These are phyloP conservation scores for Blastobotrys mokoenaii DNA, from an alignment of 805 yeast species.

Conservation along the genomic window DNA sequence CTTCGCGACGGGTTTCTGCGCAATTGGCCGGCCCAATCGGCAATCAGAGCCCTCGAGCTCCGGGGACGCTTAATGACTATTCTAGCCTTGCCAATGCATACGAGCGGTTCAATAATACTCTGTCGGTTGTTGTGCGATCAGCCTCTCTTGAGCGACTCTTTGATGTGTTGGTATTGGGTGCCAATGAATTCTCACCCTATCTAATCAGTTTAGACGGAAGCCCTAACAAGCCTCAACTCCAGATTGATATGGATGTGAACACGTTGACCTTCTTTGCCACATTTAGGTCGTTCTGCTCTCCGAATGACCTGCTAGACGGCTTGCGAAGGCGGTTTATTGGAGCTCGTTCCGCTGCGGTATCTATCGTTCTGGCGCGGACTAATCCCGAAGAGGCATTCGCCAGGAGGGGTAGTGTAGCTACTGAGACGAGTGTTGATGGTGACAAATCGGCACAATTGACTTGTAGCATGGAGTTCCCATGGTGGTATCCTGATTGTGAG, in stretches of 20 bases:
- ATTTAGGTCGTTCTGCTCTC: conserved; percentile 57
- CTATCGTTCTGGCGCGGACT: conserved; percentile 32
- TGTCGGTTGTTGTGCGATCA: conserved; percentile 46
- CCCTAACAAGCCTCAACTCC: conserved; percentile 26
- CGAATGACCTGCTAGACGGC: conserved; percentile 43
- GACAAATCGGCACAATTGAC: conserved; percentile 10
- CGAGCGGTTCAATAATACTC: background rate
- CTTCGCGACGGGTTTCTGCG: background rate
- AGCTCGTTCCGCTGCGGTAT: conserved; percentile 51
- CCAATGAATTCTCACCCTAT: conserved; percentile 38
- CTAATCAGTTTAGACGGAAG: background rate
- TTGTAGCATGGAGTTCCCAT: conserved; percentile 15
- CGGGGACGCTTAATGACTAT: background rate
- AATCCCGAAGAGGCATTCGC: background rate
- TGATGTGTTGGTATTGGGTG: conserved; percentile 71
- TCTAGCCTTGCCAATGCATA: background rate
- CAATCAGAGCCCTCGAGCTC: background rate
- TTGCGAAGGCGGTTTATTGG: conserved; percentile 50
- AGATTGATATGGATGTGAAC: conserved; percentile 56
- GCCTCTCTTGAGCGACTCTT: conserved; percentile 70
- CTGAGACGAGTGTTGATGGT: conserved; percentile 12
- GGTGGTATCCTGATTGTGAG: conserved; percentile 17
- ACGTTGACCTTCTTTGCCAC: conserved; percentile 65
- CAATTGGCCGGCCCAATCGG: background rate
- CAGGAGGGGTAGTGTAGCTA: background rate